Conservation (phyloP, 1,284 basidiomycete genomes). For the Ceratobasidium sp. region DNA sequence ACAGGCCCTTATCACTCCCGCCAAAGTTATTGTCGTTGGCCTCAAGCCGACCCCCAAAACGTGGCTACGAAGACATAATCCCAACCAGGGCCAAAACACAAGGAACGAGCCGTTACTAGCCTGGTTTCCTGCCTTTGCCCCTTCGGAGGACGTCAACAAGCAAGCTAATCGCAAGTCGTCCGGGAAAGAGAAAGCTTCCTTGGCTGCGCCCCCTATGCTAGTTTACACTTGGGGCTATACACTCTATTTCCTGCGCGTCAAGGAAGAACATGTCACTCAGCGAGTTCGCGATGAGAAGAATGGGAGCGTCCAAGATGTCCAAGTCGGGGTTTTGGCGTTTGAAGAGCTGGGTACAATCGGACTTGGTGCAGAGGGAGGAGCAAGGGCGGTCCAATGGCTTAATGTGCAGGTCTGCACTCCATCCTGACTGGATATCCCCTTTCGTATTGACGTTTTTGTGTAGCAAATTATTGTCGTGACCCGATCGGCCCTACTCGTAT, state of each 20-base stretch:
- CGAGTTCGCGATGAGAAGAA: slow-evolving; percentile 67
- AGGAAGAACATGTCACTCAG: slow-evolving; percentile 71
- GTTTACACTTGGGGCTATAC: slow-evolving; percentile 86
- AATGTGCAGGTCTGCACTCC: slow-evolving; percentile 75
- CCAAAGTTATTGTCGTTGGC: slow-evolving; percentile 93
- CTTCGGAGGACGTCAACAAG: slow-evolving; percentile 24
- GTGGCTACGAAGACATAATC: slow-evolving; percentile 83
- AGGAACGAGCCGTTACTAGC: slow-evolving; percentile 65
- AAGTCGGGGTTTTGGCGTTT: slow-evolving; percentile 74
- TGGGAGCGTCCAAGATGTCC: slow-evolving; percentile 70
- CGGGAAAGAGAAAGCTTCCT: slow-evolving; percentile 52
- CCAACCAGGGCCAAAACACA: slow-evolving; percentile 66
- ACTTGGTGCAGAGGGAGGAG: slow-evolving; percentile 68
- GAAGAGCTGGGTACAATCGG: slow-evolving; percentile 61
- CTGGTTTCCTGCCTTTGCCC: slow-evolving; percentile 73
- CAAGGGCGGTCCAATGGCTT: slow-evolving; percentile 78
- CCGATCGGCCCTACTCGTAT: slow-evolving; percentile 71
- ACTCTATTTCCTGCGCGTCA: slow-evolving; percentile 74
- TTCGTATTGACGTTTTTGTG: slow-evolving; percentile 63
- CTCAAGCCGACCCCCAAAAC: slow-evolving; percentile 93
- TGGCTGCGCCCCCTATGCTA: slow-evolving; percentile 69
- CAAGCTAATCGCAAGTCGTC: slow-evolving; percentile 42
- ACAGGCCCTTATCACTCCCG: slow-evolving; percentile 88
- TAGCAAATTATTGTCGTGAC: slow-evolving; percentile 67
- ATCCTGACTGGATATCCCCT: slow-evolving; percentile 50